phyloP scores from a whole-genome alignment of 2,329 filamentous ascomycete species.

The Aspergillus sp. region DNA sequence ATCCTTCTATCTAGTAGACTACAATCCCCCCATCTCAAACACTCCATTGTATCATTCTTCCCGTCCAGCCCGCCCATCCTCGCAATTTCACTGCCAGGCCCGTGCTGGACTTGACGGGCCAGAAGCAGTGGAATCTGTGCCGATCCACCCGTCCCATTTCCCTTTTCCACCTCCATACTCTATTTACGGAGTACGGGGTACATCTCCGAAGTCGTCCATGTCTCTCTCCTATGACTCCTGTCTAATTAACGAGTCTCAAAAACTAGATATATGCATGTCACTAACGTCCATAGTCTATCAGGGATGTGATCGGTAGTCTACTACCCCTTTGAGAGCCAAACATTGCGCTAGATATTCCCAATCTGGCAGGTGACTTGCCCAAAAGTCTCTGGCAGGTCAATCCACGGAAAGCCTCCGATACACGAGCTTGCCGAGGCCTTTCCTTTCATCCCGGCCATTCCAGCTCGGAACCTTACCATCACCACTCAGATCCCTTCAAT shows the following conservation, averaged over 20 bases:
- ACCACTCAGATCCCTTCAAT: not conserved
- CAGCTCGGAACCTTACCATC: not conserved
- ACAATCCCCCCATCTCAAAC: not conserved
- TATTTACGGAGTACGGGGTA: slow-evolving; percentile 11
- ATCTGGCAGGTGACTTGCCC: not conserved
- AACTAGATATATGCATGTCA: not conserved
- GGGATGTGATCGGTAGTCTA: not conserved
- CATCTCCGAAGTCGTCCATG: not conserved
- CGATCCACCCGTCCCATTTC: slow-evolving; percentile 7
- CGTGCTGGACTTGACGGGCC: slow-evolving; percentile 3
- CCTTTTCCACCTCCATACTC: not conserved
- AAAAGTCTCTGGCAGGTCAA: not conserved
- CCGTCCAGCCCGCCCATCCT: slow-evolving; percentile 3
- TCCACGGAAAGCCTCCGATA: not conserved
- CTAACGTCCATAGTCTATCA: not conserved
- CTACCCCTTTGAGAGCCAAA: not conserved
- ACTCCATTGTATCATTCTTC: not conserved
- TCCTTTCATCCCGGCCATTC: not conserved
- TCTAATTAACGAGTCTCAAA: not conserved
- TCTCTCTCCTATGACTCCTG: not conserved
- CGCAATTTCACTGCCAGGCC: slow-evolving; percentile 8
- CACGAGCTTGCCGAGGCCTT: not conserved
- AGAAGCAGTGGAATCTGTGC: slow-evolving; percentile 8
- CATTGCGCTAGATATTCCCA: not conserved
- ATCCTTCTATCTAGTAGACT: no score